A percentile compares a stretch with the other conserved stretches of the same genome.
phyloP scores from a whole-genome alignment of 2,329 filamentous ascomycete species.

The Teratosphaeria pseudoeucalypti region DNA sequence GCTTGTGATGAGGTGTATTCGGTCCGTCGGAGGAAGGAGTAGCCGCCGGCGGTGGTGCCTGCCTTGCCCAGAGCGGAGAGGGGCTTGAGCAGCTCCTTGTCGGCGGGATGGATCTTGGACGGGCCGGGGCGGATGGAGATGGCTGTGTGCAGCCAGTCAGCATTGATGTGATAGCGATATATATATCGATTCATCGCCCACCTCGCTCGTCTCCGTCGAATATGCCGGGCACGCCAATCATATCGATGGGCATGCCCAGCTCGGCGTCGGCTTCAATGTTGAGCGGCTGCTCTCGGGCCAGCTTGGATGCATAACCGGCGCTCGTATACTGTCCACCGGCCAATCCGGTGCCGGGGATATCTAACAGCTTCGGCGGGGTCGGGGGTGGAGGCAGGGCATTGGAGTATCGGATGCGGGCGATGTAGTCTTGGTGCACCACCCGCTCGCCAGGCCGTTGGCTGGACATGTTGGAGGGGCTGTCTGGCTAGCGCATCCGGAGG shows the following conservation, averaged over 20 bases:
- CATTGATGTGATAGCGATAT: neutral
- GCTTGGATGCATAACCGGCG: constrained; percentile 76
- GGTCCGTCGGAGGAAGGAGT: constrained; percentile 89
- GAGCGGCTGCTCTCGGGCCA: constrained; percentile 82
- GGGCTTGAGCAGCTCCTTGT: constrained; percentile 72
- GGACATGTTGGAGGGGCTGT: constrained; percentile 14
- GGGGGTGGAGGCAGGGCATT: constrained; percentile 92
- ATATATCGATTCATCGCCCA: constrained; percentile 34
- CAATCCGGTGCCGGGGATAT: constrained; percentile 89
- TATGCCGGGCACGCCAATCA: constrained; percentile 88
- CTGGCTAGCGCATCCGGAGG: neutral
- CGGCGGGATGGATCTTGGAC: constrained; percentile 67
- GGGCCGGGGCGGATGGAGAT: constrained; percentile 59
- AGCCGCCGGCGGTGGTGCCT: constrained; percentile 62
- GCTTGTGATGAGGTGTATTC: constrained; percentile 71
- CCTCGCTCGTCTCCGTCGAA: constrained; percentile 93
- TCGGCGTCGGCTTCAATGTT: constrained; percentile 98
- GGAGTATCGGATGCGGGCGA: constrained; percentile 87
- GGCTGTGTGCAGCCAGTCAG: constrained; percentile 6
- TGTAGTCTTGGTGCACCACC: constrained; percentile 81
- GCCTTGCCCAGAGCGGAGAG: constrained; percentile 78
- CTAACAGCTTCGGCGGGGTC: constrained; percentile 89
- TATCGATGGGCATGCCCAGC: constrained; percentile 90
- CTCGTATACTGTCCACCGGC: constrained; percentile 80
- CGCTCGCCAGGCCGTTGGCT: constrained; percentile 18